phyloP scores from a whole-genome alignment of 73 alveolate genomes.

The Durusdinium trenchii region DNA sequence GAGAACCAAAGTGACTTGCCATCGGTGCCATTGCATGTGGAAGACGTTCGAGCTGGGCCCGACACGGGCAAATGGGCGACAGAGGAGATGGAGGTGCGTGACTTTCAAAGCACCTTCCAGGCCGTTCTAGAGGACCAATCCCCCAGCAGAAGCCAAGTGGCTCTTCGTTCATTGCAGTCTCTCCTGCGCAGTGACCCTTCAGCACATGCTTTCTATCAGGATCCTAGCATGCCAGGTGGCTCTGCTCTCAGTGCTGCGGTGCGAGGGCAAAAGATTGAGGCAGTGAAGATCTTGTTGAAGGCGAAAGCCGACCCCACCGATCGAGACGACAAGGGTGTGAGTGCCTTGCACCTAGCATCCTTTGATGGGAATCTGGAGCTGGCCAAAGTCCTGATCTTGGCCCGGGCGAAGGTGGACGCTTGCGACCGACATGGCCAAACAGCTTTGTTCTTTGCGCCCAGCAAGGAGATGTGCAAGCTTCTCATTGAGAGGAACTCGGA shows the following conservation, averaged over 20 bases:
- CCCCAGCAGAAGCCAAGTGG: not conserved
- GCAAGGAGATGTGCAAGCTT: constrained; percentile 50
- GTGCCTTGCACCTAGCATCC: constrained; percentile 44
- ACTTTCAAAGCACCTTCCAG: constrained; percentile 31
- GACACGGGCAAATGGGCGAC: not conserved
- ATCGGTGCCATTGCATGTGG: constrained; percentile 36
- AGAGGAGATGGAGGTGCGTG: not conserved
- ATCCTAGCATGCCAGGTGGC: not conserved
- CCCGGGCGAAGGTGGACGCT: constrained; percentile 74
- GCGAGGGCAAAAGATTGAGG: constrained; percentile 8
- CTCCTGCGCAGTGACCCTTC: not conserved
- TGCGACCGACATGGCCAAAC: constrained; percentile 91
- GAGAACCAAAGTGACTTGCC: constrained; percentile 30
- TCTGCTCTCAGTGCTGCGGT: constrained; percentile 28
- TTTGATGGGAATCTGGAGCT: constrained; percentile 60
- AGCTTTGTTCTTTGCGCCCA: constrained; percentile 70
- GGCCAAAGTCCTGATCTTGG: constrained; percentile 34
- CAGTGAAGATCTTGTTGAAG: constrained; percentile 1
- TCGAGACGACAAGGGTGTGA: constrained; percentile 60
- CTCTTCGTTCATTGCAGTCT: constrained; percentile 7
- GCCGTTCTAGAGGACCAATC: constrained; percentile 2
- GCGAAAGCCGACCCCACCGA: constrained; percentile 12
- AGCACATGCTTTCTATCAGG: not conserved
- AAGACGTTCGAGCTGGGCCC: not conserved
- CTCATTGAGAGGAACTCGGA: constrained; percentile 53